Evolutionary conservation across 257 asterid genomes (phyloP).

Genomic region (Gentiana straminea): DNA sequence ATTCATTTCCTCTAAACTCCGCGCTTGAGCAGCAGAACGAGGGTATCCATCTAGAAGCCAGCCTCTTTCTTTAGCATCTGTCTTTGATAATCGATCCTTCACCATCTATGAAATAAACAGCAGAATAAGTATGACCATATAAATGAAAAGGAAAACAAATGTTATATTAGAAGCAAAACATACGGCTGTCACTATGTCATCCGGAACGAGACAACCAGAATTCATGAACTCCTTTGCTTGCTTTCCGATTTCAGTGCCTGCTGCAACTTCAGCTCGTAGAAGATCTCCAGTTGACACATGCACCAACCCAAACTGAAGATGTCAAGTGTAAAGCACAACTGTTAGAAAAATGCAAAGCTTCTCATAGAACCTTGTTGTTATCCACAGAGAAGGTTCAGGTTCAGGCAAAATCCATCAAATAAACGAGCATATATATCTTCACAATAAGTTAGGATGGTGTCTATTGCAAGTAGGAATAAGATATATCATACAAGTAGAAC

Average conservation of each 20-base stretch:
- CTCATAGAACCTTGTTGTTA: neutral
- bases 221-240: slow-evolving; percentile 86
- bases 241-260: slow-evolving; percentile 73
- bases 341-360: neutral
- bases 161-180: slow-evolving; percentile 12
- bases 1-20: slow-evolving; percentile 69
- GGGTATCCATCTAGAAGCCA: slow-evolving; percentile 98
- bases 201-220: slow-evolving; percentile 82
- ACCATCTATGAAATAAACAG: slow-evolving; percentile 57
- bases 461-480: neutral
- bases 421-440: neutral
- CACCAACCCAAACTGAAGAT: slow-evolving; percentile 79
- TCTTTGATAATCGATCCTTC: slow-evolving; percentile 52
- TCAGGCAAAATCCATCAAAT: neutral
- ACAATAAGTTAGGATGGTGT: too few species aligned
- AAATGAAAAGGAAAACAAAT: slow-evolving; percentile 8
- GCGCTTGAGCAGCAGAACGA: slow-evolving; percentile 73
- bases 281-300: slow-evolving; percentile 95
- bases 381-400: neutral
- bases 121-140: slow-evolving; percentile 7
- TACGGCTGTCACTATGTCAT: slow-evolving; percentile 85
- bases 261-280: slow-evolving; percentile 85
- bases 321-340: slow-evolving; percentile 3
- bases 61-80: slow-evolving; percentile 86
- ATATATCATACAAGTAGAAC: too few species aligned